phyloP scores from a whole-genome alignment of 108 stramenopile genomes.

The Bacterosira constricta region DNA sequence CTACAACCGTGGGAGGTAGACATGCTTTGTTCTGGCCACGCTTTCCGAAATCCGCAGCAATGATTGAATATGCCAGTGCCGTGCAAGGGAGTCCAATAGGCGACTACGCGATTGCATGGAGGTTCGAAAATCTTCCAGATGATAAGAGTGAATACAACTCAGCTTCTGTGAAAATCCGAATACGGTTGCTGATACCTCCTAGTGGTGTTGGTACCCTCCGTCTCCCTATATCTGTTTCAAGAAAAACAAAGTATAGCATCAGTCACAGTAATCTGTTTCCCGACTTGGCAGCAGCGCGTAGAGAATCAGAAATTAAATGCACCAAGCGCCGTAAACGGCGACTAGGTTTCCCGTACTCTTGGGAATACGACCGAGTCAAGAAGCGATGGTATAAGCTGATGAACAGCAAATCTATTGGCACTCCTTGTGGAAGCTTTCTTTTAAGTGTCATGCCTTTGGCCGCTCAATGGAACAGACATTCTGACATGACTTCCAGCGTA shows the following conservation, averaged over 20 bases:
- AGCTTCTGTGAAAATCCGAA: constrained; percentile 26
- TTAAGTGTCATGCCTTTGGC: not conserved
- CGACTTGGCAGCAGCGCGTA: not conserved
- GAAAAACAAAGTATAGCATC: constrained; percentile 2
- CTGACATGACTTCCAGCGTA: not conserved
- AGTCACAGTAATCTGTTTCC: constrained; percentile 4
- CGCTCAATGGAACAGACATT: not conserved
- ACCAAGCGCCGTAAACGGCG: constrained; percentile 2
- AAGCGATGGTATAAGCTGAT: constrained; percentile 23
- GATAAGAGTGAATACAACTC: constrained; percentile 21
- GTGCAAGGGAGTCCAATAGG: constrained; percentile 26
- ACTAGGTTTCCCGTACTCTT: constrained; percentile 35
- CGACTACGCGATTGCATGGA: constrained; percentile 45
- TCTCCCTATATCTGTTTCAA: constrained; percentile 13
- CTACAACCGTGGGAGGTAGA: constrained; percentile 34
- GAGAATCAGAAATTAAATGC: constrained; percentile 18
- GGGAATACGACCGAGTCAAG: constrained; percentile 31
- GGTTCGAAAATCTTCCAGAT: constrained; percentile 34
- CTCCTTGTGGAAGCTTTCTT: constrained; percentile 5
- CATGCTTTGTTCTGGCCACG: constrained; percentile 40
- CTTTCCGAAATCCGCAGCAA: constrained; percentile 33
- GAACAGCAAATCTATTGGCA: constrained; percentile 33
- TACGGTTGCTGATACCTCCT: constrained; percentile 30
- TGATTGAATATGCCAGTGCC: constrained; percentile 29
- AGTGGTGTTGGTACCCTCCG: constrained; percentile 28